Base-by-base conservation (phyloP, 192 early-diverging fungal genomes). In the Linnemannia hyalina region DNA sequence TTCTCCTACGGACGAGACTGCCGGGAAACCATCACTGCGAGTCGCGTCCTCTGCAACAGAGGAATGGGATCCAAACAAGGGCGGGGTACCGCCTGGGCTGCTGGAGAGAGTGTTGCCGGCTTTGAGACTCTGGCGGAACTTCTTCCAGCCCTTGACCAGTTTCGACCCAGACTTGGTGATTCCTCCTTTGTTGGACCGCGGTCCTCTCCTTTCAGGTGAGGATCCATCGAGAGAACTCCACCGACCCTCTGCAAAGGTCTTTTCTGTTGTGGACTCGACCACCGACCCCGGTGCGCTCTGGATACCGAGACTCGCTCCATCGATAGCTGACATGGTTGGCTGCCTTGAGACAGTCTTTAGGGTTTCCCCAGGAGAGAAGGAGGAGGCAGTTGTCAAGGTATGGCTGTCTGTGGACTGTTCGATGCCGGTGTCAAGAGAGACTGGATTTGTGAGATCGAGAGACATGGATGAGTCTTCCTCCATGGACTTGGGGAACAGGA, bases 131-230 rank as follows among this genome's bases (percentile, higher is more conserved):
- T 68, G 60, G 6, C 80, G 80, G 49, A 81, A 41, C 35, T 74
- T 75, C 13, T 81, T 81, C 80, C 80, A 81, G n/a, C 80, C 73
- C 36, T 75, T 74, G 44, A 26, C 44, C 0, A 81, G 29, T 44
- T 74, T 81, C 3, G 46, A 81, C 20, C 73, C 80, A 13, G 71
- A n/a, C 55, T 81, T 81, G 40, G 46, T 18, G 9, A 36, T 73
- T 54, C 49, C 18, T 5, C 18, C 49, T 18, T 52, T 74, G 1
- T 29, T 74, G n/a, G 29, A 26, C 13, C 8, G 60, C 18, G 49
- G 18, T 15, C 29, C 60, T 65, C 13, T 29, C 10, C 60, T 65
- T 10, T 65, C 60, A 11, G 26, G 26, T 65, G 60, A 35, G 11
- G 49, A 52, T 4, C 26, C 60, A 65, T 65, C 60, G 4, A 65